A percentile compares a stretch with the other conserved stretches of the same genome.
Evolutionary conservation across 2,329 filamentous ascomycete genomes (phyloP).

Genomic region (Dryadomyces quercus-mongolicae): DNA sequence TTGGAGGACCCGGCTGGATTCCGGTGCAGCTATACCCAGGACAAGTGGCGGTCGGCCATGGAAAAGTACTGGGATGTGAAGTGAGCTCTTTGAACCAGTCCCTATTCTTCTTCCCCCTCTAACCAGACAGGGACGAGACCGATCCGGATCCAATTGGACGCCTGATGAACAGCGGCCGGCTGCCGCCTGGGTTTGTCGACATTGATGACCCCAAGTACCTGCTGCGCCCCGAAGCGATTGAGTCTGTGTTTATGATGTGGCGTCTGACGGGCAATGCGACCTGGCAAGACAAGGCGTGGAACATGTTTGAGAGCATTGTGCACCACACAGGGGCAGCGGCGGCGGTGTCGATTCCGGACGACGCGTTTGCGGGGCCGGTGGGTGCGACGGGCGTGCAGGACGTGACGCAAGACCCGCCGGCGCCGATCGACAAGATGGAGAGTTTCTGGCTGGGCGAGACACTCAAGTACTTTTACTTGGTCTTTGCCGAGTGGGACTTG

Average conservation of each 20-base stretch:
- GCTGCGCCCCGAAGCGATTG: slow-evolving; percentile 65
- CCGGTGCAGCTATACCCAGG: slow-evolving; percentile 14
- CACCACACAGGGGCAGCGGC: slow-evolving; percentile 43
- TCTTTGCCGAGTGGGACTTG: slow-evolving; percentile 46
- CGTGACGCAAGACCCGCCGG: slow-evolving; percentile 34
- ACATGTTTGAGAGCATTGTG: slow-evolving; percentile 57
- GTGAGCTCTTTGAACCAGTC: not conserved
- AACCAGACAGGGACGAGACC: not conserved
- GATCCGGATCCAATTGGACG: slow-evolving; percentile 16
- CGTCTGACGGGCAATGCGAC: slow-evolving; percentile 54
- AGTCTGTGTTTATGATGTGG: slow-evolving; percentile 70
- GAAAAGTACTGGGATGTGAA: slow-evolving; percentile 8
- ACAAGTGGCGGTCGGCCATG: slow-evolving; percentile 16
- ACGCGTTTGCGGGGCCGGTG: slow-evolving; percentile 16
- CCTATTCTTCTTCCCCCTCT: not conserved
- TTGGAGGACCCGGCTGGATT: slow-evolving; percentile 12
- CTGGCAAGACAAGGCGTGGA: slow-evolving; percentile 60
- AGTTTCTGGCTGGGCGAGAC: slow-evolving; percentile 64
- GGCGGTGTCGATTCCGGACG: not conserved
- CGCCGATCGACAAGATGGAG: slow-evolving; percentile 53
- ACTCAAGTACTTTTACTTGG: slow-evolving; percentile 54
- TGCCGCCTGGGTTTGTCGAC: slow-evolving; percentile 43
- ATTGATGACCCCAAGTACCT: slow-evolving; percentile 49
- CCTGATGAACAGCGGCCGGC: slow-evolving; percentile 26
- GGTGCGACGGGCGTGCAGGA: slow-evolving; percentile 57